Evolutionary conservation across 2,329 filamentous ascomycete species (phyloP), one percentile per base, ranked within the genome.

Genomic region (Phoma sp.): DNA sequence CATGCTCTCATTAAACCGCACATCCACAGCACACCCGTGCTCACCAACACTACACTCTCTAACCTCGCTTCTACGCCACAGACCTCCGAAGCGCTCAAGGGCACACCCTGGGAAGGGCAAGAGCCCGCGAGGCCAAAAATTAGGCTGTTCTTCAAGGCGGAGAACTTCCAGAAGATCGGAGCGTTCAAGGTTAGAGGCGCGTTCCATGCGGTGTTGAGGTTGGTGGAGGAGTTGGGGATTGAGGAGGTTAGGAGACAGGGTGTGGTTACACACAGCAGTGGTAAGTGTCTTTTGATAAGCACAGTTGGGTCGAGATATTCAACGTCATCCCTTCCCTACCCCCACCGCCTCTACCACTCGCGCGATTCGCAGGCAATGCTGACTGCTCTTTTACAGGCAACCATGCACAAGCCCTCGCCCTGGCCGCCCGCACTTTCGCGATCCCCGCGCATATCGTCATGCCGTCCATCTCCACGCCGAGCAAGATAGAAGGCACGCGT

Each of bases 121-220:
- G 69, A 72, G n/a, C 82, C 87, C 0, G 85, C 89, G 1, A 78
- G 73, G 4, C 92, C 92, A 0, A 84, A 78, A 44, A 78, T 96
- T 35, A 82, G 86, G 12, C 81, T 98, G 47, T 95, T 91, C 80
- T 96, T 98, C 84, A 98, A 98, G 80, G 96, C 92, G 76, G 94
- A 98, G 81, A 97, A 97, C 75, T 80, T 91, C 55, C 95, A 98
- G 80, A 86, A 87, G 51, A 87, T 96, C 50, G 95, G 94, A 46
- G 94, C 94, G 1, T 98, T 98, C 81, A 98, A 98, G 78, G 89
- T 87, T 15, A 82, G 94, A 6, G 95, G 94, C 5, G 94, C 93
- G 0, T 97, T 96, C 66, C 91, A 97, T 75, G 92, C 93, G 0
- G 72, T 96, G 33, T 83, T 87, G 67, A 78, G 89, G 52, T 76